Evolutionary conservation across 2,329 filamentous ascomycete genomes (phyloP).

Genomic region (Fonsecaea pugnacius): DNA sequence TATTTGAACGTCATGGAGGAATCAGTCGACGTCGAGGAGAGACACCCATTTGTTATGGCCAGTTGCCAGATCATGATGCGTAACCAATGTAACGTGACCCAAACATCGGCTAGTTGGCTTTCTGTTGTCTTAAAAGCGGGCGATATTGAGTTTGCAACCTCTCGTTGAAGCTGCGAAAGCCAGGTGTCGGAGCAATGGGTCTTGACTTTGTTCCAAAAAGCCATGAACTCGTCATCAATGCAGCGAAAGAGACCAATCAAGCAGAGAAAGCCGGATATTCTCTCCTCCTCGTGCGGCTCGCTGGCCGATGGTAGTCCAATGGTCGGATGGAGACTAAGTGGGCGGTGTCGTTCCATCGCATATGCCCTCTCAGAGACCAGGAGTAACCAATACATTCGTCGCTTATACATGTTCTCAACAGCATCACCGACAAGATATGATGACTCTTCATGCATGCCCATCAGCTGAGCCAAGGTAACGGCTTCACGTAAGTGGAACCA

Average conservation of each 20-base stretch:
- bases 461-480: constrained; percentile 63
- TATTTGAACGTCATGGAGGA: constrained; percentile 67
- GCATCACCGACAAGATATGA: constrained; percentile 63
- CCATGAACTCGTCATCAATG: constrained; percentile 68
- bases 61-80: constrained; percentile 74
- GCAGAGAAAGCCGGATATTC: constrained; percentile 61
- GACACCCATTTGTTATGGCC: constrained; percentile 67
- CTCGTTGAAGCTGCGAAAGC: constrained; percentile 64
- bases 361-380: constrained; percentile 74
- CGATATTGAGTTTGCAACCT: constrained; percentile 42
- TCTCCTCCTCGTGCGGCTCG: constrained; percentile 62
- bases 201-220: constrained; percentile 69
- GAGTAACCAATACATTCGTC: constrained; percentile 74
- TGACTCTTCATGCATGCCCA: constrained; percentile 51
- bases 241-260: constrained; percentile 67
- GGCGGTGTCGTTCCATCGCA: constrained; percentile 68
- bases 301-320: constrained; percentile 63
- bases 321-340: constrained; percentile 67
- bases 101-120: constrained; percentile 40
- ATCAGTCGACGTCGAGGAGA: constrained; percentile 65
- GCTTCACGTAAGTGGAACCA: constrained; percentile 82
- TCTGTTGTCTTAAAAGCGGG: constrained; percentile 34
- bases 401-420: constrained; percentile 65
- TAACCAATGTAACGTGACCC: constrained; percentile 72
- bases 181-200: constrained; percentile 62